A percentile compares a stretch with the other conserved stretches of the same genome.
These are phyloP conservation scores for Salix dunnii DNA, from an alignment of 345 rosid species.

Conservation along the genomic window DNA sequence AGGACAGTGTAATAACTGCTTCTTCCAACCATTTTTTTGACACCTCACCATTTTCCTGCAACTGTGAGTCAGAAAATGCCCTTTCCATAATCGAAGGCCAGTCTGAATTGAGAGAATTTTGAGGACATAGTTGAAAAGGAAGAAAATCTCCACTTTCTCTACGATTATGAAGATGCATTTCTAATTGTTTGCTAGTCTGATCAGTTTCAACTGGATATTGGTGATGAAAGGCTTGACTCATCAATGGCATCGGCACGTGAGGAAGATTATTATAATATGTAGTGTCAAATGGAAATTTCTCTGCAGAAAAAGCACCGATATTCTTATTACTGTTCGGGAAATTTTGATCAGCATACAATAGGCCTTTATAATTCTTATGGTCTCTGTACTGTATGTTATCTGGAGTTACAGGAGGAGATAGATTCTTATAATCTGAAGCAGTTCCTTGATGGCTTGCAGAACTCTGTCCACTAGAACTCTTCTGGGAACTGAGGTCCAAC, in stretches of 20 bases:
- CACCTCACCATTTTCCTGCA: constrained; percentile 41
- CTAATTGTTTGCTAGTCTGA: constrained; percentile 28
- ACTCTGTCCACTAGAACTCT: constrained; percentile 48
- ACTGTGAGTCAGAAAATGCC: constrained; percentile 51
- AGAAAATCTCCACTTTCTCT: constrained; percentile 40
- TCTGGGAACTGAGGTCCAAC: constrained; percentile 46
- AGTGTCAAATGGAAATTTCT: constrained; percentile 26
- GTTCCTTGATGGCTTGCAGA: constrained; percentile 46
- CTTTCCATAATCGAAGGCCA: constrained; percentile 41
- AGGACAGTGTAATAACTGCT: constrained; percentile 23
- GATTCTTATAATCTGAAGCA: constrained; percentile 45
- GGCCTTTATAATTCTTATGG: constrained; percentile 15
- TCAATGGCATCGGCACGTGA: constrained; percentile 29
- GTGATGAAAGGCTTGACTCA: constrained; percentile 32
- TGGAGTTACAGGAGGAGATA: constrained; percentile 53
- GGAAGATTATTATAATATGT: constrained; percentile 33
- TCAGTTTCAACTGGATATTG: constrained; percentile 33
- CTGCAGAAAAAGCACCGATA: constrained; percentile 16
- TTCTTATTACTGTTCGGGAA: constrained; percentile 24
- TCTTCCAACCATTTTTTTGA: constrained; percentile 19
- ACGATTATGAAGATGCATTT: constrained; percentile 36
- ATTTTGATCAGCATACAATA: constrained; percentile 15
- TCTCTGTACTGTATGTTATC: constrained; percentile 35
- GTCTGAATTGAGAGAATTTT: constrained; percentile 25
- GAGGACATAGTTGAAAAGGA: constrained; percentile 21